Evolutionary conservation across 2,329 filamentous ascomycete species (phyloP), one percentile per base, ranked within the genome.

Genomic region (Talaromyces sp.): DNA sequence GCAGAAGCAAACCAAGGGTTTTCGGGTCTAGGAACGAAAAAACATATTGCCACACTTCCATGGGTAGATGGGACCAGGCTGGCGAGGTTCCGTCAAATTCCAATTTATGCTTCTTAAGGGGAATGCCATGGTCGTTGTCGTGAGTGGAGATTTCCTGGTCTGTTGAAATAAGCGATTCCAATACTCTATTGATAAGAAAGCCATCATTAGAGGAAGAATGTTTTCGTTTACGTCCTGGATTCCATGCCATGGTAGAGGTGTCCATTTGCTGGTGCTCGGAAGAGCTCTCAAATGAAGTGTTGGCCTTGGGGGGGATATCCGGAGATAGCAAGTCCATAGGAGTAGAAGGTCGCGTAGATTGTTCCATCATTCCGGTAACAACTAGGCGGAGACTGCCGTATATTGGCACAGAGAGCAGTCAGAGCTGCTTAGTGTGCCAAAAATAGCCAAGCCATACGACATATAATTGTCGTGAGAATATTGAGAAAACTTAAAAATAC

Each of bases 41-140:
- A 69, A 91, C 80, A 70, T 83, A 82, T 70, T 91, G 88, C 88
- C 88, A 91, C 69, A 90, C 77, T 75, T 87, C 84, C 67, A 81
- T 78, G 70, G 86, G 84, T 61, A 88, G 78, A 65, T 75, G 67
- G 63, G 73, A 69, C 52, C 59, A 67, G 53, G 68, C 62, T 47
- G 59, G 28, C 13, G 39, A 19, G 27, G 52, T 10, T 44, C 55
- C 47, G 30, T 36, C 57, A 59, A 33, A 25, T 32, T 51, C 60
- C 32, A 59, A 17, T 36, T n/a, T 58, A 13, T 55, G 51, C 19
- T 55, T 63, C 42, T 63, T 61, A 11, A 10, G 11, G 27, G 47
- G 55, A 36, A 17, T 51, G 53, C 22, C 10, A 17, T 49, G n/a
- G 25, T 61, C 33, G 13, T 54, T 27, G 17, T 19, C 36, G 39